Percentiles rank a stretch among this genome's conserved stretches.
phyloP scores from a whole-genome alignment of 768 basidiomycete species.

The Lactarius trivialis region DNA sequence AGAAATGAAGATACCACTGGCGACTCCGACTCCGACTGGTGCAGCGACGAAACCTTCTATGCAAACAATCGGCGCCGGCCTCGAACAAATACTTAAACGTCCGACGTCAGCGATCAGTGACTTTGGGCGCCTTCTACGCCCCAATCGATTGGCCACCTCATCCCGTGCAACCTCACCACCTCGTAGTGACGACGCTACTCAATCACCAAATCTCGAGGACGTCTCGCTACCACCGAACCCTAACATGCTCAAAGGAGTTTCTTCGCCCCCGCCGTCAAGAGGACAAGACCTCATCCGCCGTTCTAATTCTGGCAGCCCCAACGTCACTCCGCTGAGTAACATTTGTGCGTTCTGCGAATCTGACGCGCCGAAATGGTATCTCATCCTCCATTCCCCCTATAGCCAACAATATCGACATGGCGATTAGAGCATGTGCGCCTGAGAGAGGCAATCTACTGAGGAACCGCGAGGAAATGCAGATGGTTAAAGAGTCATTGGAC shows the following conservation, averaged over 20 bases:
- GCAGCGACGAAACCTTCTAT: neutral
- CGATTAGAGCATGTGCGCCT: conserved; percentile 67
- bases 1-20: neutral
- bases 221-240: neutral
- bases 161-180: neutral
- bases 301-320: conserved; percentile 18
- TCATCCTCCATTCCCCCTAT: neutral
- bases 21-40: neutral
- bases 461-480: conserved; percentile 62
- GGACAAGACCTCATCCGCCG: conserved; percentile 7
- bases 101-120: conserved; percentile 10
- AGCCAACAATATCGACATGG: conserved; percentile 33
- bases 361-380: neutral
- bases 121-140: conserved; percentile 12
- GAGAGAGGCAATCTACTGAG: conserved; percentile 57
- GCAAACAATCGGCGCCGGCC: neutral
- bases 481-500: conserved; percentile 66
- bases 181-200: neutral
- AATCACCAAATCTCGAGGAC: neutral
- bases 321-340: conserved; percentile 37
- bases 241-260: neutral
- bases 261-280: conserved; percentile 9
- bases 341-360: conserved; percentile 32
- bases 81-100: conserved; percentile 19
- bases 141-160: conserved; percentile 2